These are phyloP conservation scores for Colletotrichum sp. DNA, from an alignment of 2,329 filamentous ascomycete species.

Conservation along the genomic window DNA sequence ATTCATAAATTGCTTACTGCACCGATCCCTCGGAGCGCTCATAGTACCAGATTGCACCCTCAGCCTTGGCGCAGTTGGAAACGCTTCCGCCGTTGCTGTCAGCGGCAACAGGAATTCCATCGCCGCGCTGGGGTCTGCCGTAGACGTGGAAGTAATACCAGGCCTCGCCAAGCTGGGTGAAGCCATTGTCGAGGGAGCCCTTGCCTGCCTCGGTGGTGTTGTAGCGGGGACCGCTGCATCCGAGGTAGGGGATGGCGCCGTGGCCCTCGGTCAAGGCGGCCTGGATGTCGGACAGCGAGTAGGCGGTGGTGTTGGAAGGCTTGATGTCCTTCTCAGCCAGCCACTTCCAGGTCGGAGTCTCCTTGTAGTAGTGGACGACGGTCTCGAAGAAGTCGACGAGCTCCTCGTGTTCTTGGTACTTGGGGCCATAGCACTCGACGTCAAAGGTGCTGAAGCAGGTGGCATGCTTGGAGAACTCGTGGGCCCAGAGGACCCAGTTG, in stretches of 20 bases:
- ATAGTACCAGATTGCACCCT: slow-evolving; percentile 60
- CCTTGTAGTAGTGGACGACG: slow-evolving; percentile 59
- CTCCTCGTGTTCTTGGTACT: slow-evolving; percentile 60
- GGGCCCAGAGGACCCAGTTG: slow-evolving; percentile 67
- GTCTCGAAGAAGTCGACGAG: slow-evolving; percentile 70
- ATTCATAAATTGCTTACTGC: not conserved
- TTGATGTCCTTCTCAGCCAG: slow-evolving; percentile 57
- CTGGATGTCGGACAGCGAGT: slow-evolving; percentile 59
- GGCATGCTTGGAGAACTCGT: slow-evolving; percentile 72
- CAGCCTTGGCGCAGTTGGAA: slow-evolving; percentile 59
- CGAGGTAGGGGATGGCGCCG: slow-evolving; percentile 63
- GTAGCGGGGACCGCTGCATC: slow-evolving; percentile 64
- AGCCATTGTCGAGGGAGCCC: slow-evolving; percentile 58
- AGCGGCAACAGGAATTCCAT: slow-evolving; percentile 47
- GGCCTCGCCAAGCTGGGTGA: slow-evolving; percentile 63
- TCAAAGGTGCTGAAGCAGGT: slow-evolving; percentile 73
- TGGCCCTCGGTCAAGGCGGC: slow-evolving; percentile 51
- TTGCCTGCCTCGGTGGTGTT: slow-evolving; percentile 64
- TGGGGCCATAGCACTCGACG: slow-evolving; percentile 66
- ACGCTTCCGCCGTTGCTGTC: slow-evolving; percentile 51
- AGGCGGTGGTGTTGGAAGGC: slow-evolving; percentile 63
- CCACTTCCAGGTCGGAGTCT: slow-evolving; percentile 66
- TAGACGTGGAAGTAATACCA: slow-evolving; percentile 71
- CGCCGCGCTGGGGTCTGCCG: slow-evolving; percentile 59
- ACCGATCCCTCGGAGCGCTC: slow-evolving; percentile 43